Evolutionary conservation across 306 rosid genomes (phyloP).

Genomic region (Abrus pulchellus): DNA sequence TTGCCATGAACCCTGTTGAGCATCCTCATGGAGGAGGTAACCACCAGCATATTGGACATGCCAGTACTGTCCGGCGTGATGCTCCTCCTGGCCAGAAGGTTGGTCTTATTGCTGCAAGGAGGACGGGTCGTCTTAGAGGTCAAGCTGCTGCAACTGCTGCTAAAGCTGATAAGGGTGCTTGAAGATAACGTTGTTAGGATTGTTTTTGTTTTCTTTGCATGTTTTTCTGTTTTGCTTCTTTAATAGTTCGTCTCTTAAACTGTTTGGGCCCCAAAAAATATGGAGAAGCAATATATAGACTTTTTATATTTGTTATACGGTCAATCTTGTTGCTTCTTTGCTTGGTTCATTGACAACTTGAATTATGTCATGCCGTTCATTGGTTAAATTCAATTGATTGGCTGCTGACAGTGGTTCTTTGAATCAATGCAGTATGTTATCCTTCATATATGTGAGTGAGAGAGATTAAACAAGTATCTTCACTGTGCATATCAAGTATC

Average conservation of each 20-base stretch:
- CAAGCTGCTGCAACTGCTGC: constrained; percentile 61
- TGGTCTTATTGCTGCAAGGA: constrained; percentile 61
- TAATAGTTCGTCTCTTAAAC: constrained; percentile 4
- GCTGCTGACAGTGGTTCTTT: not conserved
- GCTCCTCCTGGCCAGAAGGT: constrained; percentile 66
- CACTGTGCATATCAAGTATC: not conserved
- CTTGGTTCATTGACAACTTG: not conserved
- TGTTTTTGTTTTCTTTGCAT: constrained; percentile 16
- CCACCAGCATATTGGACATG: constrained; percentile 64
- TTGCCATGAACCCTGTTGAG: constrained; percentile 65
- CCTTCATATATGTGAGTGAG: too few relatives aligned
- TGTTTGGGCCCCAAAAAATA: not conserved
- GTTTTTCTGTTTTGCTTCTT: constrained; percentile 24
- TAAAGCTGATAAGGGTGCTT: constrained; percentile 49
- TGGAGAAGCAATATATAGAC: not conserved
- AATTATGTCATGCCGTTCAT: not conserved
- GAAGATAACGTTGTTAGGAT: not conserved
- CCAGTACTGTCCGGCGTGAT: constrained; percentile 61
- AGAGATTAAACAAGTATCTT: too few relatives aligned
- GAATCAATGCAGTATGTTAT: not conserved
- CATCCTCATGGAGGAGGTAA: constrained; percentile 69
- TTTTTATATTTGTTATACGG: not conserved
- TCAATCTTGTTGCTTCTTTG: not conserved
- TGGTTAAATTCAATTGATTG: not conserved
- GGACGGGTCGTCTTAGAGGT: constrained; percentile 63